Conservation (phyloP, 176 grass and related monocot species). For the Avena insularis region DNA sequence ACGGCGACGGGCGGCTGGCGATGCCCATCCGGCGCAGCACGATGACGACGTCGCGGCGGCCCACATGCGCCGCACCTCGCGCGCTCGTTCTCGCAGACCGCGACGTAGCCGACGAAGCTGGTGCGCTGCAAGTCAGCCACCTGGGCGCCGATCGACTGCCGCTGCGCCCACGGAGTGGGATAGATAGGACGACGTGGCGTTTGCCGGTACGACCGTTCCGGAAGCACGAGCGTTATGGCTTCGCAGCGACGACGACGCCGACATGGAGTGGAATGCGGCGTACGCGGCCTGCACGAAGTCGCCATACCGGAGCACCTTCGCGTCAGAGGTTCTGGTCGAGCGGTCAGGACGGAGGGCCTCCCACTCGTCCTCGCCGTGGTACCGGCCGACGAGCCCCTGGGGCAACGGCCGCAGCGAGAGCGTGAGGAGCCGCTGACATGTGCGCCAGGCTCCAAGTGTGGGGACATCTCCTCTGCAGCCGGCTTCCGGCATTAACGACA, state of each 20-base stretch:
- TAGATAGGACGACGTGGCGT: slow-evolving; percentile 57
- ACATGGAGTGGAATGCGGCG: slow-evolving; percentile 66
- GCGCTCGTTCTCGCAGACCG: slow-evolving; percentile 71
- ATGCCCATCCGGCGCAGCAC: slow-evolving; percentile 87
- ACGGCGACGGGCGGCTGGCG: slow-evolving; percentile 66
- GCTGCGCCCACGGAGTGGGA: slow-evolving; percentile 60
- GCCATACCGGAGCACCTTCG: slow-evolving; percentile 72
- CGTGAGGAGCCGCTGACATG: slow-evolving; percentile 67
- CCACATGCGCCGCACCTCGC: slow-evolving; percentile 71
- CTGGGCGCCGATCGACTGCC: not conserved
- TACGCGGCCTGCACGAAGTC: slow-evolving; percentile 75
- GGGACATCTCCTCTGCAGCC: slow-evolving; percentile 60
- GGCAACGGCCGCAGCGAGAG: slow-evolving; percentile 57
- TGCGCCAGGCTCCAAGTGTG: slow-evolving; percentile 70
- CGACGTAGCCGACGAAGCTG: slow-evolving; percentile 72
- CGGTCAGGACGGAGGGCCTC: slow-evolving; percentile 66
- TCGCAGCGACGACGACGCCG: slow-evolving; percentile 21
- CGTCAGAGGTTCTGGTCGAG: slow-evolving; percentile 71
- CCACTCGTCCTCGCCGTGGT: slow-evolving; percentile 67
- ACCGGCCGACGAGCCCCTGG: slow-evolving; percentile 40
- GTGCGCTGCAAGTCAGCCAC: slow-evolving; percentile 64
- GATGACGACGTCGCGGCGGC: slow-evolving; percentile 70
- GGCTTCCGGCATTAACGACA: slow-evolving; percentile 42
- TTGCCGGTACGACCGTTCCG: slow-evolving; percentile 60
- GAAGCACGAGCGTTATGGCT: slow-evolving; percentile 44